Evolutionary conservation across 2,329 filamentous ascomycete species (phyloP), one percentile per base, ranked within the genome.

Genomic region (Cryphonectria carpinicola): DNA sequence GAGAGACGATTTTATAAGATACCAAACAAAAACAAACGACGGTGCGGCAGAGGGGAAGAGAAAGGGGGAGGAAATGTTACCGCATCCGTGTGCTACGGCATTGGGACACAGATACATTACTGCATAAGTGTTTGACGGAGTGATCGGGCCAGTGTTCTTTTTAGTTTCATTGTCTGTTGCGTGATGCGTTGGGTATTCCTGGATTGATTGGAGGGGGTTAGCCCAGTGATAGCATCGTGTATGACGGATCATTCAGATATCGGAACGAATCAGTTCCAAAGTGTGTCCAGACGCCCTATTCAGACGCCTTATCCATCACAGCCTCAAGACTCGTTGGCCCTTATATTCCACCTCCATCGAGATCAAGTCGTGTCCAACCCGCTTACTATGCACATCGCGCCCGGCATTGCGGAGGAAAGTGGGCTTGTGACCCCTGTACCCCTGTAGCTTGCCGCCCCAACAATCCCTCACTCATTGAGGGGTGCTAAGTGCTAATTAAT

Each of bases 101-200:
- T 56, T 68, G 22, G 56, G 68, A 68, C 58, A 67, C 46, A 49
- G 22, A 49, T 6, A 49, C 46, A 49, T 70, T 70, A 70, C 62
- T 71, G 66, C 69, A 72, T 71, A 66, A 68, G 35, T 64, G 25
- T 73, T 71, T 71, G 68, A 61, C 43, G 52, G 66, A 60, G 66
- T 65, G 56, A 65, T 19, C 60, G 65, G 69, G 70, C 49, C 65
- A 70, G 71, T 67, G 71, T 73, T 73, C 17, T 63, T 63, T 10
- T 63, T 43, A 41, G 58, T 65, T 69, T 49, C 32, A 61, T 52
- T 71, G 71, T 73, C 65, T 69, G 64, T 65, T 76, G 70, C 67
- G 60, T 52, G 58, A 69, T 67, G 61, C 65, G 61, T 67, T 70
- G 68, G 72, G 70, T 68, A 52, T 65, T n/a, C 62, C 63, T 67